phyloP scores from a whole-genome alignment of 139 green algal genomes.

The Nannochloris sp. region DNA sequence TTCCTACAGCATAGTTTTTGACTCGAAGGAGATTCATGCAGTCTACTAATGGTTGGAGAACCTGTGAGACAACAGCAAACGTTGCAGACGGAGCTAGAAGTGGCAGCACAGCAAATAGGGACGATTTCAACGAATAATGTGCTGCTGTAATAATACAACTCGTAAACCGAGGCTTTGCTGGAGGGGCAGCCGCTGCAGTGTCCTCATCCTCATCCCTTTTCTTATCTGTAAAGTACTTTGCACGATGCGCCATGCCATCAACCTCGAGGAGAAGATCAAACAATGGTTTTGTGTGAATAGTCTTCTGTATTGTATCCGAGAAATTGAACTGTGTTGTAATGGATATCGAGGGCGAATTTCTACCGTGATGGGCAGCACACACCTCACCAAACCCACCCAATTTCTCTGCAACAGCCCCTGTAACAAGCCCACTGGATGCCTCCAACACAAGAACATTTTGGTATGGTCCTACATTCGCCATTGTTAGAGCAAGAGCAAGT shows the following conservation, averaged over 20 bases:
- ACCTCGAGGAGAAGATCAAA: conserved; percentile 12
- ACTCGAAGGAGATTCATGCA: conserved; percentile 25
- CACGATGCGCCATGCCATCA: not conserved
- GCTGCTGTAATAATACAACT: conserved; percentile 49
- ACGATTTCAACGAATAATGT: conserved; percentile 32
- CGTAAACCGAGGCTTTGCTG: conserved; percentile 37
- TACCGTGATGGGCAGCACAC: conserved; percentile 24
- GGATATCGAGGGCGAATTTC: conserved; percentile 14
- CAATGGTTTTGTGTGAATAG: conserved; percentile 31
- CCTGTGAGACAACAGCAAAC: conserved; percentile 58
- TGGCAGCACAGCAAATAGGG: conserved; percentile 43
- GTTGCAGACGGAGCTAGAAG: conserved; percentile 58
- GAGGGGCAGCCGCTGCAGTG: not conserved
- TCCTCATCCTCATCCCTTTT: too few relatives aligned
- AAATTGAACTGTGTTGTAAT: conserved; percentile 45
- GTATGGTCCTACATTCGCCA: conserved; percentile 65
- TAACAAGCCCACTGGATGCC: conserved; percentile 51
- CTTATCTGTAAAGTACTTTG: not conserved
- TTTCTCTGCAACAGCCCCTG: conserved; percentile 60
- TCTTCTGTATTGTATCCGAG: not conserved
- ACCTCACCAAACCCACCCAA: conserved; percentile 55
- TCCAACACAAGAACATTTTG: conserved; percentile 61
- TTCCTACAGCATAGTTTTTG: conserved; percentile 9
- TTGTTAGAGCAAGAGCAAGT: conserved; percentile 53
- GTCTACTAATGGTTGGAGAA: conserved; percentile 60